phyloP scores from a whole-genome alignment of 768 basidiomycete species.

The Auricularia auricula-judae region DNA sequence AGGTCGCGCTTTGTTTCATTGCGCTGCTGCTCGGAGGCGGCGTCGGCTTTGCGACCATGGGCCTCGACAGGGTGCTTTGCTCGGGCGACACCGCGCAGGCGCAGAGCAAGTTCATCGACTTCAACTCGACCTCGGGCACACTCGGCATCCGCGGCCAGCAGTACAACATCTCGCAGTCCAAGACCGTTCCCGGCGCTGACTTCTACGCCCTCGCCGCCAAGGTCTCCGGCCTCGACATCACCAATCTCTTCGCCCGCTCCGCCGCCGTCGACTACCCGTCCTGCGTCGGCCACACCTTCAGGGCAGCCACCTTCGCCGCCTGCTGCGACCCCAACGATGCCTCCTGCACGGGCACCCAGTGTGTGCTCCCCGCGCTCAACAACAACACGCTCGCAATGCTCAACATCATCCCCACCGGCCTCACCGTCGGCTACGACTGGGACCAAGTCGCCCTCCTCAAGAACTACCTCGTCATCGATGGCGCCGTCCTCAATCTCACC shows the following conservation, averaged over 20 bases:
- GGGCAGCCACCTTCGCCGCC: conserved; percentile 62
- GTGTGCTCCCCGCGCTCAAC: conserved; percentile 56
- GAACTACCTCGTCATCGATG: conserved; percentile 84
- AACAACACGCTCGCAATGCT: conserved; percentile 48
- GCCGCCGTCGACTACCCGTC: conserved; percentile 44
- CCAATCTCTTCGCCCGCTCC: conserved; percentile 69
- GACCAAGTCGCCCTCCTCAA: conserved; percentile 60
- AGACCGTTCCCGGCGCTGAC: conserved; percentile 37
- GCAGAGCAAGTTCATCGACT: conserved; percentile 29
- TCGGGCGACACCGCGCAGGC: conserved; percentile 41
- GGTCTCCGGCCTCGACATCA: conserved; percentile 77
- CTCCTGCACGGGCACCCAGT: conserved; percentile 35
- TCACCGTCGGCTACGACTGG: conserved; percentile 85
- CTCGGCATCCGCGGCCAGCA: conserved; percentile 69
- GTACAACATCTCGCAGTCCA: conserved; percentile 55
- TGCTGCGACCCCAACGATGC: conserved; percentile 30
- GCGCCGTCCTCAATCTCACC: conserved; percentile 84
- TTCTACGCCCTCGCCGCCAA: conserved; percentile 44
- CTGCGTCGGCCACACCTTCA: conserved; percentile 53
- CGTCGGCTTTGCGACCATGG: conserved; percentile 90
- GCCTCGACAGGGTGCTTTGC: conserved; percentile 86
- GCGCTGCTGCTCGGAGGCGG: conserved; percentile 63
- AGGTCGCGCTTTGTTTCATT: conserved; percentile 86
- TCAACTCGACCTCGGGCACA: conserved; percentile 48
- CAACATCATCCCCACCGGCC: conserved; percentile 50